A percentile compares a stretch with the other conserved stretches of the same genome.
These are phyloP conservation scores for Bidens hawaiensis DNA, from an alignment of 140 eudicot species.

Conservation along the genomic window DNA sequence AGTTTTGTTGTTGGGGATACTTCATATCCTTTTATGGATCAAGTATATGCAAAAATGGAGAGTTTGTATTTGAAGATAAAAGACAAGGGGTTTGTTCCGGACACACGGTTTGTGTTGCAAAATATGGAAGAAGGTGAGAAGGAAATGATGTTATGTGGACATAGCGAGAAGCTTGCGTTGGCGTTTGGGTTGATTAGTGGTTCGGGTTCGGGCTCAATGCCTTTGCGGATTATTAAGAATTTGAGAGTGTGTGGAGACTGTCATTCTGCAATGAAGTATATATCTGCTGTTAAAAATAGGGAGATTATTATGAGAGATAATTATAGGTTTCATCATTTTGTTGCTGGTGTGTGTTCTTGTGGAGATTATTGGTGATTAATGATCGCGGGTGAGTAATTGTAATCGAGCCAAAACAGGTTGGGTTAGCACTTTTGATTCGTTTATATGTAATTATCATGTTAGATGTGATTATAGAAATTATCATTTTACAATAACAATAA, in stretches of 20 bases:
- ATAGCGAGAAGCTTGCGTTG: conserved; percentile 37
- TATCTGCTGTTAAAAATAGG: conserved; percentile 29
- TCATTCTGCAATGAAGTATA: conserved; percentile 34
- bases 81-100: conserved; percentile 41
- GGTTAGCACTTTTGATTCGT: no score
- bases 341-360: conserved; percentile 49
- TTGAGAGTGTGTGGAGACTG: conserved; percentile 41
- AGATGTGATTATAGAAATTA: no score
- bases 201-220: conserved; percentile 9
- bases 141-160: conserved; percentile 35
- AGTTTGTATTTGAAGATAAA: conserved; percentile 29
- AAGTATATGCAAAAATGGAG: conserved; percentile 29
- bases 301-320: conserved; percentile 47
- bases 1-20: conserved; percentile 45
- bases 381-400: no score
- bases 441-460: no score
- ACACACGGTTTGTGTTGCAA: conserved; percentile 33
- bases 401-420: no score
- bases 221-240: conserved; percentile 36
- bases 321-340: conserved; percentile 50
- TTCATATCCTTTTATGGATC: conserved; percentile 41
- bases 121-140: conserved; percentile 31
- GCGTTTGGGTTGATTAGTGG: conserved; percentile 33
- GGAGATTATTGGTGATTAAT: conserved; percentile 52
- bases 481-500: no score